Percentiles rank a stretch among this genome's conserved stretches.
Conservation (phyloP, 2,329 filamentous ascomycete genomes). For the Arthroderma uncinatum region DNA sequence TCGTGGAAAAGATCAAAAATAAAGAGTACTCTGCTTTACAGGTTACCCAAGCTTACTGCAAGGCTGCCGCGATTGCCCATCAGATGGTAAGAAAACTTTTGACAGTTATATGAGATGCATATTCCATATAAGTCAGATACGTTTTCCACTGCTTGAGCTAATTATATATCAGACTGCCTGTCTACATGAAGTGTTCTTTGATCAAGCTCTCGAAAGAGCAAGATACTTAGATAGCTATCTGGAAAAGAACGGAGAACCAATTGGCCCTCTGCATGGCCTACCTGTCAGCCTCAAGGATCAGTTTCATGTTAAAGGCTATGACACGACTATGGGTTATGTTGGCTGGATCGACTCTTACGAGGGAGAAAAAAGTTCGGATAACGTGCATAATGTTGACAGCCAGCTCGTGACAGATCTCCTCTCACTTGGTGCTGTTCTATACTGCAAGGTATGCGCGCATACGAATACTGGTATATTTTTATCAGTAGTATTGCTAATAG, state of each 20-base stretch:
- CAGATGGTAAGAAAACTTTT: constrained; percentile 6
- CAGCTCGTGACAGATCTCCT: constrained; percentile 48
- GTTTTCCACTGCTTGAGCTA: neutral
- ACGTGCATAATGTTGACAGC: constrained; percentile 43
- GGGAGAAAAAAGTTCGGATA: constrained; percentile 42
- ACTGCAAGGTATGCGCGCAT: constrained; percentile 42
- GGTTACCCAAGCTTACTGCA: constrained; percentile 9
- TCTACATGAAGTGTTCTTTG: constrained; percentile 19
- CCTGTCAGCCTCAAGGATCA: constrained; percentile 23
- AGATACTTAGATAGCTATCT: constrained; percentile 28
- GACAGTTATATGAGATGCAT: neutral
- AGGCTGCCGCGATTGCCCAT: constrained; percentile 12
- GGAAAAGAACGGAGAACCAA: constrained; percentile 24
- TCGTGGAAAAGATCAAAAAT: constrained; percentile 6
- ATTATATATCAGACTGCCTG: neutral
- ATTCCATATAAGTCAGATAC: neutral
- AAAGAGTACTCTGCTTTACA: constrained; percentile 9
- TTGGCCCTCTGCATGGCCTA: constrained; percentile 25
- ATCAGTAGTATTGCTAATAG: neutral
- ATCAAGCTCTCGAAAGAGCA: constrained; percentile 19
- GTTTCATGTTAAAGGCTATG: constrained; percentile 14
- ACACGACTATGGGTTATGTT: constrained; percentile 16
- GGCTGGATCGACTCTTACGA: constrained; percentile 45
- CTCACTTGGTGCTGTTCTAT: constrained; percentile 44
- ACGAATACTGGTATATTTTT: constrained; percentile 15